phyloP scores from a whole-genome alignment of 2,329 filamentous ascomycete species.

The Ascochyta pisi region DNA sequence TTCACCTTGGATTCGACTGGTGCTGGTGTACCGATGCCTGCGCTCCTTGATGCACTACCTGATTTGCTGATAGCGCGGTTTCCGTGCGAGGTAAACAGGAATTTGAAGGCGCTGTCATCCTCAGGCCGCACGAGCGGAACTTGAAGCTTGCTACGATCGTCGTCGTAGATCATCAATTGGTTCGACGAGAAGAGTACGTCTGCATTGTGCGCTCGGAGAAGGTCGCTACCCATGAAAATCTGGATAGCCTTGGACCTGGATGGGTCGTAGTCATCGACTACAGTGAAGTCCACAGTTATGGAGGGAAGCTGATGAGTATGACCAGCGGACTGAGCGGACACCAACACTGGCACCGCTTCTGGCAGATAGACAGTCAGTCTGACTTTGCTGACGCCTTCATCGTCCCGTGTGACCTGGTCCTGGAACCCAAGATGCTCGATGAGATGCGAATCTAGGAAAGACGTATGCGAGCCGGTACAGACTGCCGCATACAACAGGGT shows the following conservation, averaged over 20 bases:
- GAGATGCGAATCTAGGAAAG: slow-evolving; percentile 77
- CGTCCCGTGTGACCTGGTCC: slow-evolving; percentile 69
- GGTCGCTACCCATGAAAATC: slow-evolving; percentile 89
- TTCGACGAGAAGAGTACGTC: slow-evolving; percentile 94
- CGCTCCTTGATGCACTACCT: background rate
- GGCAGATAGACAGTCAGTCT: slow-evolving; percentile 86
- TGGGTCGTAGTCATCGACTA: slow-evolving; percentile 64
- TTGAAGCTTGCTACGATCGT: slow-evolving; percentile 83
- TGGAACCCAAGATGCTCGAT: slow-evolving; percentile 76
- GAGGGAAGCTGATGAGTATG: slow-evolving; percentile 81
- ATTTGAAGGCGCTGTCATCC: slow-evolving; percentile 80
- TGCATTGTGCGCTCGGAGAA: slow-evolving; percentile 82
- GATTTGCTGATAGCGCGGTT: background rate
- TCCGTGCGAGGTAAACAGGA: slow-evolving; percentile 68
- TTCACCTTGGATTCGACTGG: slow-evolving; percentile 9
- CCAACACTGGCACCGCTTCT: slow-evolving; percentile 82
- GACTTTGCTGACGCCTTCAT: slow-evolving; percentile 72
- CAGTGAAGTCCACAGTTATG: slow-evolving; percentile 79
- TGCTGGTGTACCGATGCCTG: background rate
- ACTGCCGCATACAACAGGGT: slow-evolving; percentile 89
- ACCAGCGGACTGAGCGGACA: slow-evolving; percentile 71
- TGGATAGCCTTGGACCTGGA: slow-evolving; percentile 70
- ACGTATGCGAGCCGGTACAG: slow-evolving; percentile 89
- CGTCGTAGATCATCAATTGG: slow-evolving; percentile 83
- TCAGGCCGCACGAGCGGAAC: slow-evolving; percentile 93